Evolutionary conservation across 2,329 filamentous ascomycete species (phyloP).

Genomic region (Metarhizium humberi): DNA sequence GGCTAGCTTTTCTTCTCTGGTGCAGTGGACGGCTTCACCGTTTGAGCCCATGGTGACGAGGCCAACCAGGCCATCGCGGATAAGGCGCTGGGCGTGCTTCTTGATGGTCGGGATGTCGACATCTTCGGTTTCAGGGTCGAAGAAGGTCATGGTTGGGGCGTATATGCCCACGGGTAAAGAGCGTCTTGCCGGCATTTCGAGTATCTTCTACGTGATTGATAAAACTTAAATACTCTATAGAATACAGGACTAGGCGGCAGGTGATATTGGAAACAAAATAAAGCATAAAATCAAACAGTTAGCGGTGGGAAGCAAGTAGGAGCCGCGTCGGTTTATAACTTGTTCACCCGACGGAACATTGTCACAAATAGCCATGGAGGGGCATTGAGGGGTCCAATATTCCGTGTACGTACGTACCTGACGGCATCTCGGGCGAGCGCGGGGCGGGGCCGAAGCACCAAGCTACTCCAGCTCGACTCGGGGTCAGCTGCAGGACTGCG

Average conservation of each 20-base stretch:
- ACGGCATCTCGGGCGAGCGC: background rate
- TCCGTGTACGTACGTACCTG: too few species aligned
- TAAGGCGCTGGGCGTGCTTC: conserved; percentile 70
- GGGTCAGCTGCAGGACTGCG: too few species aligned
- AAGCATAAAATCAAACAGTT: too few species aligned
- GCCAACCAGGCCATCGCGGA: conserved; percentile 67
- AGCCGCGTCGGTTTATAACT: background rate
- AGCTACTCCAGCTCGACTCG: too few species aligned
- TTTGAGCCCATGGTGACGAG: conserved; percentile 86
- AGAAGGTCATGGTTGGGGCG: conserved; percentile 85
- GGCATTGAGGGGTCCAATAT: too few species aligned
- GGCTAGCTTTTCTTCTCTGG: conserved; percentile 63
- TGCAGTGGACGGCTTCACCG: conserved; percentile 80
- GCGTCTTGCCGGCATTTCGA: conserved; percentile 1
- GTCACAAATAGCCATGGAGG: too few species aligned
- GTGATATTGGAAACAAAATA: too few species aligned
- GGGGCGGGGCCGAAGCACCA: background rate
- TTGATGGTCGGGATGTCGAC: conserved; percentile 73
- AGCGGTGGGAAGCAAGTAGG: too few species aligned
- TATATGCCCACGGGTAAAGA: conserved; percentile 71
- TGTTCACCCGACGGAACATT: background rate
- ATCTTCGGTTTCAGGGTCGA: conserved; percentile 74
- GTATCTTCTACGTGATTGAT: background rate
- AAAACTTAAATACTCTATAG: background rate
- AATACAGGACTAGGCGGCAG: background rate